These are phyloP conservation scores for Rhodotorula graminis DNA, from an alignment of 768 basidiomycete genomes.

Conservation along the genomic window DNA sequence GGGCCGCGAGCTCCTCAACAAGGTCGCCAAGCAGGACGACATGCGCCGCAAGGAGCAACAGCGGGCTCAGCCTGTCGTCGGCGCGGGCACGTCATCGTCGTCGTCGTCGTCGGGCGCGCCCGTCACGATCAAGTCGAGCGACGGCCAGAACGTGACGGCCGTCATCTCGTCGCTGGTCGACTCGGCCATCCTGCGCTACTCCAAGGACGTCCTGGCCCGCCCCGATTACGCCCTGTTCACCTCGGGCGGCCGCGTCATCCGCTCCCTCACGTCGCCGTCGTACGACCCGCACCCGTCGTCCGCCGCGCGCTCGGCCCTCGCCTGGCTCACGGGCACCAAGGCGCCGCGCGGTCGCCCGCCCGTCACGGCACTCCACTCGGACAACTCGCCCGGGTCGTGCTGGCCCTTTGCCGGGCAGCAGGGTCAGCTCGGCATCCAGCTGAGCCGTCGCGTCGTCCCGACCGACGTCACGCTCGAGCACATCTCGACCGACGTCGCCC, in stretches of 20 bases:
- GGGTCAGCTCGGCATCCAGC: slow-evolving; percentile 76
- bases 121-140: slow-evolving; percentile 22
- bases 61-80: slow-evolving; percentile 8
- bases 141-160: slow-evolving; percentile 42
- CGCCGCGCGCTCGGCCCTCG: slow-evolving; percentile 38
- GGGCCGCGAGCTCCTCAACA: slow-evolving; percentile 40
- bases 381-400: slow-evolving; percentile 75
- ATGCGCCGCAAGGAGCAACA: slow-evolving; percentile 21
- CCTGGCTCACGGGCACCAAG: slow-evolving; percentile 49
- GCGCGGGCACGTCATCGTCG: background rate
- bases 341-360: slow-evolving; percentile 67
- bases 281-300: slow-evolving; percentile 55
- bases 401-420: slow-evolving; percentile 80
- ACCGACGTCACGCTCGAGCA: slow-evolving; percentile 80
- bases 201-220: slow-evolving; percentile 73
- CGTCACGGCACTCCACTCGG: slow-evolving; percentile 79
- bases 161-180: slow-evolving; percentile 74
- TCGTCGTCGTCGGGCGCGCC: background rate
- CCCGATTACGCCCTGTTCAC: slow-evolving; percentile 82
- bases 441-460: slow-evolving; percentile 61
- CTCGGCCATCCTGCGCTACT: slow-evolving; percentile 61
- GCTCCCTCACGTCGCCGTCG: slow-evolving; percentile 74
- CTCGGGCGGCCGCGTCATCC: slow-evolving; percentile 73
- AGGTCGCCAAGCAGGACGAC: slow-evolving; percentile 37
- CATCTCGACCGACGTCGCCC: slow-evolving; percentile 71